Conservation (phyloP, 805 yeast species). For the Aciculoconidium aculeatum region DNA sequence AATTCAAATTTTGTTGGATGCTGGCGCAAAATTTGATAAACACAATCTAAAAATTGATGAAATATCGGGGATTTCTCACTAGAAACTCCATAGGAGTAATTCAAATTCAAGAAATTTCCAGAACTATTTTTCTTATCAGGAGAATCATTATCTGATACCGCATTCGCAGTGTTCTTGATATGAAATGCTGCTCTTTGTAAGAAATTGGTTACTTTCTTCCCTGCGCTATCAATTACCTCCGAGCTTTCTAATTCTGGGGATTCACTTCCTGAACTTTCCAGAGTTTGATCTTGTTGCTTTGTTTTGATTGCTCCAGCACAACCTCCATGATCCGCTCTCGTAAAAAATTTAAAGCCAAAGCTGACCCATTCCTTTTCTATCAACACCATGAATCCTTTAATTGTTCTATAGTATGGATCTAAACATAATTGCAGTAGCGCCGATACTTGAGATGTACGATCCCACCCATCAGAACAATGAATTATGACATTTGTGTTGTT, state of each 20-base stretch:
- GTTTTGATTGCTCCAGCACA: constrained; percentile 35
- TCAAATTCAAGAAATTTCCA: constrained; percentile 23
- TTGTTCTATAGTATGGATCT: constrained; percentile 84
- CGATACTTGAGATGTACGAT: constrained; percentile 85
- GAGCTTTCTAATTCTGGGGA: constrained; percentile 9
- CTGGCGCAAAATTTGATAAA: constrained; percentile 71
- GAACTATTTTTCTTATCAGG: constrained; percentile 10
- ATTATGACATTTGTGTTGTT: constrained; percentile 78
- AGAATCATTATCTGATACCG: constrained; percentile 11
- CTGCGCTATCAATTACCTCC: constrained; percentile 8
- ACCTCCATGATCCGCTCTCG: constrained; percentile 73
- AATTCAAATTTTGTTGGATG: constrained; percentile 74
- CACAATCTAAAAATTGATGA: constrained; percentile 89
- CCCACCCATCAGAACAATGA: constrained; percentile 99
- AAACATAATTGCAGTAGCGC: constrained; percentile 80
- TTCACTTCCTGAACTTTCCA: constrained; percentile 10
- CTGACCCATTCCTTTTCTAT: constrained; percentile 95
- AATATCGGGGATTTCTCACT: constrained; percentile 70
- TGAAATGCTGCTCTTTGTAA: constrained; percentile 37
- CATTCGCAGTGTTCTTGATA: constrained; percentile 33
- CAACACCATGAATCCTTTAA: constrained; percentile 79
- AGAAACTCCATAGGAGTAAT: constrained; percentile 31
- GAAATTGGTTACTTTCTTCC: constrained; percentile 30
- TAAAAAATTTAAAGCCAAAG: constrained; percentile 87
- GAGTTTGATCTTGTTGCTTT: constrained; percentile 11